Evolutionary conservation across 2,329 filamentous ascomycete species (phyloP), one percentile per base, ranked within the genome.

Genomic region (Venturia effusa): DNA sequence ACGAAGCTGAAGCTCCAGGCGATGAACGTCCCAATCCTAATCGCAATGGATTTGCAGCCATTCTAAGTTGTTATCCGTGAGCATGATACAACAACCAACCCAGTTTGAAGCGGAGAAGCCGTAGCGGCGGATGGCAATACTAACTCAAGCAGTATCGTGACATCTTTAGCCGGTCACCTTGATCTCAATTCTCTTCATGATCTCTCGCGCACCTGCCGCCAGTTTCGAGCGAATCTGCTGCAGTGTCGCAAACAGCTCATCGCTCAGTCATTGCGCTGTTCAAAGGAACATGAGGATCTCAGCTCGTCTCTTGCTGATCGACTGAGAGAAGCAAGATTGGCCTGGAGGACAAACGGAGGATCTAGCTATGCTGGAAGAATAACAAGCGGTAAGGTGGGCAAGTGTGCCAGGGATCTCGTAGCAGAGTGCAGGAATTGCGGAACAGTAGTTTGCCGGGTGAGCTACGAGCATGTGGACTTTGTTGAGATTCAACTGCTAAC

Each of bases 401-500:
- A 83, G 69, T 97, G 93, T 73, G 93, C 93, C 27, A 82, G 90
- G 66, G 93, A 97, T 74, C 84, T 96, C 84, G 93, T 97, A 5
- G 84, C 82, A 51, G 87, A 88, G 68, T 97, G 93, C 74, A 84
- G 90, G 64, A 83, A 87, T 67, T 97, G 93, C 73, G 83, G 83
- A 45, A 85, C 78, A 34, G 81, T 92, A 32, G 85, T 96, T 64
- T 97, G 93, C 75, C 84, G 93, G 76, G 92, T 95, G 82, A 74
- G 84, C 27, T 30, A 6, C 75, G 37, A 59, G 22, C 17, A 57
- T 17, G 45, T 27, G 45, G 22, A 51, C 45, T 1, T 3, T 34
- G 24, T 22, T 34, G 19, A 57, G 51, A 32, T 57, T 57, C 15
- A 4, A 17, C 5, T 57, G 27, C 51, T 57, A 34, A 57, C 34